Percentiles rank a stretch among this genome's conserved stretches.
Evolutionary conservation across 2,329 filamentous ascomycete species (phyloP).

Genomic region (Tothia fuscella): DNA sequence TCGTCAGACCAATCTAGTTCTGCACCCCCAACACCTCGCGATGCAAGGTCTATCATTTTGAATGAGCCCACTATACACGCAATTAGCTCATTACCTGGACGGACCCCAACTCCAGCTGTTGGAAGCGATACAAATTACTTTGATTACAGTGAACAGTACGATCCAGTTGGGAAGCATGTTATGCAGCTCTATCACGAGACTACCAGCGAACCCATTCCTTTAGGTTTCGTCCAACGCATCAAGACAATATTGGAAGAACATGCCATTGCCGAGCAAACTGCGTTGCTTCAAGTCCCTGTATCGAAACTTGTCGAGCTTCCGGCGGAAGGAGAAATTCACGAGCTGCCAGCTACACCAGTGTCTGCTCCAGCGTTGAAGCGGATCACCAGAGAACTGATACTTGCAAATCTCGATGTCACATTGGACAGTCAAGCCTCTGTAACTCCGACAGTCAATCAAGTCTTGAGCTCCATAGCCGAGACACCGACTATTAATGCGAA

Average conservation of each 20-base stretch:
- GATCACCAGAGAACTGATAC: conserved; percentile 9
- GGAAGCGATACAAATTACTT: conserved; percentile 18
- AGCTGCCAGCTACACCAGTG: conserved; percentile 10
- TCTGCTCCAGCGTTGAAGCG: conserved; percentile 7
- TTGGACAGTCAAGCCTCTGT: neutral
- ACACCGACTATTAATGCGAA: neutral
- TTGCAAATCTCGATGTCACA: neutral
- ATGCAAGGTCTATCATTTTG: conserved; percentile 21
- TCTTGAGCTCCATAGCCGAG: neutral
- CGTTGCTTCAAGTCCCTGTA: conserved; percentile 1
- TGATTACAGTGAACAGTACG: conserved; percentile 27
- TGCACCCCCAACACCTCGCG: conserved; percentile 31
- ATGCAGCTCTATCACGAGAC: conserved; percentile 6
- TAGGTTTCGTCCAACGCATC: conserved; percentile 30
- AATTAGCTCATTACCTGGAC: neutral
- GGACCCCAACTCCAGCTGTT: neutral
- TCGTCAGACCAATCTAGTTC: conserved; percentile 33
- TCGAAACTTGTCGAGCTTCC: neutral
- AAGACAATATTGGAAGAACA: conserved; percentile 30
- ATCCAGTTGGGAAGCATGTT: conserved; percentile 13
- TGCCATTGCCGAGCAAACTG: conserved; percentile 12
- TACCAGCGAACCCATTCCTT: conserved; percentile 15
- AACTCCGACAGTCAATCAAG: neutral
- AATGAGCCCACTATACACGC: conserved; percentile 5
- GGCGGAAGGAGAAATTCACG: conserved; percentile 5